A percentile compares a stretch with the other conserved stretches of the same genome.
These are phyloP conservation scores for Paramyrothecium sp. DNA, from an alignment of 2,329 filamentous ascomycete genomes.

Conservation along the genomic window DNA sequence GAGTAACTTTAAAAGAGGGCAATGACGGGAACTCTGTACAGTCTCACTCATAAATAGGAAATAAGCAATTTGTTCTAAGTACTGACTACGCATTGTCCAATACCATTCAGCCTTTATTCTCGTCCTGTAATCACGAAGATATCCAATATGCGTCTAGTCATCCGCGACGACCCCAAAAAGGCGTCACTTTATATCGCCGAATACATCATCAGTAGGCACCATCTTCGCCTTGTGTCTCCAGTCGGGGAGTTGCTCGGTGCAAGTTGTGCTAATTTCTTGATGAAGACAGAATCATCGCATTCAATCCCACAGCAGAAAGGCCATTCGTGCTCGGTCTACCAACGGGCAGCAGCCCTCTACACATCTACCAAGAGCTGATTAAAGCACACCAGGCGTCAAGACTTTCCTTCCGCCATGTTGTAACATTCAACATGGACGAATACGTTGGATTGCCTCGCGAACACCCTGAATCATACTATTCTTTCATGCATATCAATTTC, in stretches of 20 bases:
- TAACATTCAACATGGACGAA: conserved; percentile 82
- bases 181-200: not conserved
- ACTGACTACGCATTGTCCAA: not conserved
- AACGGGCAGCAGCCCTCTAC: conserved; percentile 17
- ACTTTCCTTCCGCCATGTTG: conserved; percentile 50
- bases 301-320: conserved; percentile 14
- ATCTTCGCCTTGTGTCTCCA: not conserved
- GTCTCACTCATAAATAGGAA: too few species aligned
- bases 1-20: too few species aligned
- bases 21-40: too few species aligned
- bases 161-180: not conserved
- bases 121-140: not conserved
- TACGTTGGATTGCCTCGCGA: conserved; percentile 72
- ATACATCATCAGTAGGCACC: not conserved
- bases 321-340: conserved; percentile 20
- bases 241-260: too few species aligned
- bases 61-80: not conserved
- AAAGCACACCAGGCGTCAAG: not conserved
- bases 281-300: conserved; percentile 33
- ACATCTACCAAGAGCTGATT: conserved; percentile 31
- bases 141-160: not conserved
- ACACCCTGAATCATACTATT: conserved; percentile 76
- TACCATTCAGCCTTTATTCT: not conserved
- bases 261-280: too few species aligned
- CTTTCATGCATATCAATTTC: conserved; percentile 81